These are phyloP conservation scores for Amorphotheca resinae DNA, from an alignment of 495 filamentous ascomycete genomes.

Conservation along the genomic window DNA sequence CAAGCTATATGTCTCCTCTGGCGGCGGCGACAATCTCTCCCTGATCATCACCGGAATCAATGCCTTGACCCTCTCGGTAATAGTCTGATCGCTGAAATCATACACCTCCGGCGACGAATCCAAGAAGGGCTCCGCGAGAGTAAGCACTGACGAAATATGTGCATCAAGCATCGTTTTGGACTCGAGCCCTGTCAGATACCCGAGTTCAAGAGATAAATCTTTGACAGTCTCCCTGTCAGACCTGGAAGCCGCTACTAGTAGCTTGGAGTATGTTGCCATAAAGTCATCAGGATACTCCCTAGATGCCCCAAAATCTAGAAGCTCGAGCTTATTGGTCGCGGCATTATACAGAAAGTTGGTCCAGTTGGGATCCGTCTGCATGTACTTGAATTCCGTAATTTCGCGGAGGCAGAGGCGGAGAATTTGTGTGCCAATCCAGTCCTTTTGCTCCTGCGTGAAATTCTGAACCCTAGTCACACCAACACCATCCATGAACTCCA, in stretches of 20 bases:
- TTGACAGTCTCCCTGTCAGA: slow-evolving; percentile 50
- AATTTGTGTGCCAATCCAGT: slow-evolving; percentile 91
- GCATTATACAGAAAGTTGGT: slow-evolving; percentile 97
- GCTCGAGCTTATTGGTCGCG: slow-evolving; percentile 58
- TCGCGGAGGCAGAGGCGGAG: slow-evolving; percentile 87
- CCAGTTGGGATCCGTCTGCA: slow-evolving; percentile 99
- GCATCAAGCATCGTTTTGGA: slow-evolving; percentile 73
- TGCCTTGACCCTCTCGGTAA: slow-evolving; percentile 77
- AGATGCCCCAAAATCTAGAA: slow-evolving; percentile 91
- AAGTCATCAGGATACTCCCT: slow-evolving; percentile 74
- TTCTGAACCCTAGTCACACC: slow-evolving; percentile 72
- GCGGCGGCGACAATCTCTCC: slow-evolving; percentile 79
- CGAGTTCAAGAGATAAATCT: slow-evolving; percentile 63
- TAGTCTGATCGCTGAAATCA: slow-evolving; percentile 87
- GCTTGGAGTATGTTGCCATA: slow-evolving; percentile 60
- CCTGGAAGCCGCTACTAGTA: slow-evolving; percentile 65
- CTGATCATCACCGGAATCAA: slow-evolving; percentile 87
- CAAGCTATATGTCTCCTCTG: slow-evolving; percentile 94
- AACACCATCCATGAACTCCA: slow-evolving; percentile 77
- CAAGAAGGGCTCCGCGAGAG: slow-evolving; percentile 85
- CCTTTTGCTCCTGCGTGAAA: slow-evolving; percentile 67
- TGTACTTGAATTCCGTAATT: slow-evolving; percentile 85
- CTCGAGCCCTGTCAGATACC: slow-evolving; percentile 88
- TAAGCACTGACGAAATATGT: slow-evolving; percentile 68
- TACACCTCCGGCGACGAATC: slow-evolving; percentile 67